These are phyloP conservation scores for Fusarium nodosum DNA, from an alignment of 2,329 filamentous ascomycete species.

Conservation along the genomic window DNA sequence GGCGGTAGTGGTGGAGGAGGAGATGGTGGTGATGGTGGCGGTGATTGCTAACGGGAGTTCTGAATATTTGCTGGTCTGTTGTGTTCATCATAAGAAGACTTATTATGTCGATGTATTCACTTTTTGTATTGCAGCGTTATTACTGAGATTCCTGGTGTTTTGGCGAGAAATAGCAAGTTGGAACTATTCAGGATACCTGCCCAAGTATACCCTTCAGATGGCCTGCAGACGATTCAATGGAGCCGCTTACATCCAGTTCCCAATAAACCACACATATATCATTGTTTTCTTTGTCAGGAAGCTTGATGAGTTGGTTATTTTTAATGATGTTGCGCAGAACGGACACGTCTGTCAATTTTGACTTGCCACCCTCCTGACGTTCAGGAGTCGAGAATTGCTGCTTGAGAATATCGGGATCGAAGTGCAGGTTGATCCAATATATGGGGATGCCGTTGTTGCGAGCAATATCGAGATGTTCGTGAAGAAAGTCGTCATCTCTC, in stretches of 20 bases:
- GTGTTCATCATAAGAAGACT: not conserved
- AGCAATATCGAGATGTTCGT: slow-evolving; percentile 35
- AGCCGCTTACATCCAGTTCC: not conserved
- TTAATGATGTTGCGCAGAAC: not conserved
- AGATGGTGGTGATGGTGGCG: not conserved
- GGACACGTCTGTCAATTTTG: not conserved
- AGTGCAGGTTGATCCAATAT: slow-evolving; percentile 31
- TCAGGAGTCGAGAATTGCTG: not conserved
- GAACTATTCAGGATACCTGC: too few relatives aligned
- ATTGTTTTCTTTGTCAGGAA: not conserved
- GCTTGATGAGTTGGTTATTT: not conserved
- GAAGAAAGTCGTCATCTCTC: slow-evolving; percentile 19
- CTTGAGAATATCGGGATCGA: not conserved
- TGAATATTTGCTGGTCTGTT: not conserved
- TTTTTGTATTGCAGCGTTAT: not conserved
- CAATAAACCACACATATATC: not conserved
- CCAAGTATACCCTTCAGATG: not conserved
- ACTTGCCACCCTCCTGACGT: not conserved
- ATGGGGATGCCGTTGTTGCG: not conserved
- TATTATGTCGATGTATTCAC: not conserved
- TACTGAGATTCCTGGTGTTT: not conserved
- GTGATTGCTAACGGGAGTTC: not conserved
- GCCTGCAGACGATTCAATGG: not conserved
- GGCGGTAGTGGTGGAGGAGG: slow-evolving; percentile 1
- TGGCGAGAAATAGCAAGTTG: not conserved